Evolutionary conservation across 306 rosid species (phyloP), one percentile per base, ranked within the genome.

Genomic region (Cicer chorassanicum): DNA sequence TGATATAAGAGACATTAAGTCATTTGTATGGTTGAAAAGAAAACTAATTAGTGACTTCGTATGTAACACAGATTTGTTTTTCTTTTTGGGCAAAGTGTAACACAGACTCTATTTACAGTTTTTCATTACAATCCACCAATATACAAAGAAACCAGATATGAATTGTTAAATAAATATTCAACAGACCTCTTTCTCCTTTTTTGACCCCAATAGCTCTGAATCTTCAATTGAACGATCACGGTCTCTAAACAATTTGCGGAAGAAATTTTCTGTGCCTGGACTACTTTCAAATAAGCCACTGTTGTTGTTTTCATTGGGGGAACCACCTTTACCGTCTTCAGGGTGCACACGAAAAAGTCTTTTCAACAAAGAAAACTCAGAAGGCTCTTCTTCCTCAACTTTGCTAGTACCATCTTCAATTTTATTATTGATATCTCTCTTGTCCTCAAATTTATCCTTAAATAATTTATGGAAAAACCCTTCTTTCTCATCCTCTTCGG

Each of bases 311-410:
- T 87, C 97, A 87, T 72, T 87, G 74, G 85, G 66, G 44, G 72
- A 83, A 71, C 72, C 80, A 76, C 75, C 75, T 86, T 93, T 90
- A 59, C 82, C 85, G 65, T 91, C 97, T 74, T 90, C 96, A 8
- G 97, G 96, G 80, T 92, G 97, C 84, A 92, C 95, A 18, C 99
- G 96, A 68, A 93, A 93, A 79, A 89, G 74, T 82, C 85, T 87
- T 54, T 89, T 91, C 76, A 93, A 84, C 85, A 93, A 75, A 16
- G 96, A 87, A 80, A 88, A 88, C 21, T 93, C 97, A 64, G 93
- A 88, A 79, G 84, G 82, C 75, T 91, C 97, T 72, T 88, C 97
- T 68, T 88, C 94, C 80, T 93, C 97, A 45, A 72, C 89, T 65
- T 81, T 88, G 75, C 82, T 82, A 81, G 82, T 87, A 77, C 84